Base-by-base conservation (phyloP, 768 basidiomycete genomes). In the Termitomyces sp. region DNA sequence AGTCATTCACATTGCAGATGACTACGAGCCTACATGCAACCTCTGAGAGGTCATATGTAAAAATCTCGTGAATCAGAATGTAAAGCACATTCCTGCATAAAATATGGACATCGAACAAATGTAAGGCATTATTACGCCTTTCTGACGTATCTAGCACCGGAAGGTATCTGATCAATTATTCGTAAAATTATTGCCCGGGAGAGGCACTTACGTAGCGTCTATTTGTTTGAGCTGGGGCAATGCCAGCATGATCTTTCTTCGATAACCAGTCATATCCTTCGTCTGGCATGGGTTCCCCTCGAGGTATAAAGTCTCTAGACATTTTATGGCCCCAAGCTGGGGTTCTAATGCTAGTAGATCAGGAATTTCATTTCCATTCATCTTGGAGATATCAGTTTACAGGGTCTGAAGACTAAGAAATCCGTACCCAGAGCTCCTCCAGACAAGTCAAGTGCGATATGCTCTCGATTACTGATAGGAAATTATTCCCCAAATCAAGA, bases 211-310 rank as follows among this genome's bases (percentile, higher is more conserved):
- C 88, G 91, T 98, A 42, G 97, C 97, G 71, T 99, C 97, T 50
- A 99, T 87, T 72, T 99, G 97, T 65, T 84, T 83, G 55, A 98
- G 71, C 64, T 96, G 91, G 0, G 95, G 95, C 21, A 97, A 74
- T 3, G 86, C 85, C 40, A 98, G 72, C 68, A 90, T 92, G 53
- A 98, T 79, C 74, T 97, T 99, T 53, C 96, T 77, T 63, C 94
- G 75, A 68, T 98, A 99, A 21, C 78, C 81, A 2, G 80, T 75
- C 69, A 82, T 87, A 64, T 98, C 91, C 14, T 75, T 78, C 45
- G 70, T 77, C 67, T 99, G 94, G 61, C 93, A 89, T 3, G 97
- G 97, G 66, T 99, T 99, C 5, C 84, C 87, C 72, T 99, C 97
- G 26, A 99, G 82, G 68, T 99, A 99, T 7, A 99, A 77, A 1